Evolutionary conservation across 768 basidiomycete genomes (phyloP), one percentile per base, ranked within the genome.

Genomic region (Tephrocybe sp.): DNA sequence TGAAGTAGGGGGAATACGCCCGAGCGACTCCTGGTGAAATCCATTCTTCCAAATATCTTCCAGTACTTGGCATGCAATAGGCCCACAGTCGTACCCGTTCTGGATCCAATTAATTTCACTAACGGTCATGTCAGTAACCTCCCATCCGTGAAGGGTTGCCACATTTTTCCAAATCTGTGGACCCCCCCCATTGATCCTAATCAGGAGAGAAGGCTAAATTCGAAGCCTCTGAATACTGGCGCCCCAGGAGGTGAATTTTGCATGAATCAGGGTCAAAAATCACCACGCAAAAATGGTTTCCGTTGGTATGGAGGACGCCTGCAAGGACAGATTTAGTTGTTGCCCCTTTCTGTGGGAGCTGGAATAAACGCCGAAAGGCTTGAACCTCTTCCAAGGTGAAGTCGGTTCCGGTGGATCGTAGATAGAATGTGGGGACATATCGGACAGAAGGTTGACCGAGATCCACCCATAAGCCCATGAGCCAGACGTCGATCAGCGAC

Each of bases 71-170:
- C 44, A 51, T 8, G 39, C 36, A 1, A 40, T 55, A 24, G 54
- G 26, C 11, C 51, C 54, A 19, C 51, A 52, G 32, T 55, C 54
- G 31, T 47, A 55, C 2, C 50, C 51, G 44, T 55, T 55, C 22
- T 55, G 50, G 3, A 16, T 18, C 51, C 44, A 52, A n/a, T 52
- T 47, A 6, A 39, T 15, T 19, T 39, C 35, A 25, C 12, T 9
- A 19, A 47, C 45, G 11, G 6, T n/a, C 24, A 48, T 41, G 12
- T 12, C 26, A 19, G 18, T 19, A 7, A 11, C 11, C 4, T 31
- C 19, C 51, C 51, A 52, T 16, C 32, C 37, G 31, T 47, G 36
- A 19, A 52, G 38, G 13, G 24, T 12, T 4, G 35, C 34, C 12
- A 52, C 28, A 6, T 25, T 47, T 30, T 22, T 13, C 51, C 51